A percentile compares a stretch with the other conserved stretches of the same genome.
Conservation (phyloP, 2,329 filamentous ascomycete genomes). For the Talaromyces piceae region DNA sequence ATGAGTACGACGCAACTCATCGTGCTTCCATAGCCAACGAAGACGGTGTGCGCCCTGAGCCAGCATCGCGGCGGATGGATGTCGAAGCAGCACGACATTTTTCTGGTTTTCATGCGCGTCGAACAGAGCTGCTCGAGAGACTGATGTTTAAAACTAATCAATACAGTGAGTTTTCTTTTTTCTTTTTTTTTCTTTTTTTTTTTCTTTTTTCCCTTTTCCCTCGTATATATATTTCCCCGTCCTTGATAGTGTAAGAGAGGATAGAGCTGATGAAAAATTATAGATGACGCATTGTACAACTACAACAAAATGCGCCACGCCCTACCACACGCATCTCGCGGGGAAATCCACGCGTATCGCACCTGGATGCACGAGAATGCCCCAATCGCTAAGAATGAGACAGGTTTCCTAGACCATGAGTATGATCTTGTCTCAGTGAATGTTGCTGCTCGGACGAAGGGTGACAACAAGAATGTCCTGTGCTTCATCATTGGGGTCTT, state of each 20-base stretch:
- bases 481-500: conserved; percentile 40
- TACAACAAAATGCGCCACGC: conserved; percentile 43
- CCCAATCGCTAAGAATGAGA: conserved; percentile 45
- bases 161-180: conserved; percentile 45
- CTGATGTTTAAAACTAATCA: conserved; percentile 54
- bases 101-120: conserved; percentile 47
- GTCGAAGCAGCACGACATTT: conserved; percentile 41
- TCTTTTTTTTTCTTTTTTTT: background rate
- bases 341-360: conserved; percentile 47
- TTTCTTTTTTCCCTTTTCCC: too few species aligned
- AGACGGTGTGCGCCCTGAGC: conserved; percentile 24
- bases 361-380: conserved; percentile 46
- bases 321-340: conserved; percentile 37
- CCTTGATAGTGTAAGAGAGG: background rate
- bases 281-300: conserved; percentile 36
- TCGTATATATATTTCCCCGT: too few species aligned
- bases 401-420: conserved; percentile 45
- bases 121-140: conserved; percentile 47
- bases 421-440: conserved; percentile 38
- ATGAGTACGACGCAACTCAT: conserved; percentile 47
- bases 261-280: background rate
- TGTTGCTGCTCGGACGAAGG: conserved; percentile 10
- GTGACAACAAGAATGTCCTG: conserved; percentile 19
- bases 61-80: conserved; percentile 35
- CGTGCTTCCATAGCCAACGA: conserved; percentile 24